Evolutionary conservation across 345 rosid species (phyloP), one percentile per base, ranked within the genome.

Genomic region (Carallia brachiata): DNA sequence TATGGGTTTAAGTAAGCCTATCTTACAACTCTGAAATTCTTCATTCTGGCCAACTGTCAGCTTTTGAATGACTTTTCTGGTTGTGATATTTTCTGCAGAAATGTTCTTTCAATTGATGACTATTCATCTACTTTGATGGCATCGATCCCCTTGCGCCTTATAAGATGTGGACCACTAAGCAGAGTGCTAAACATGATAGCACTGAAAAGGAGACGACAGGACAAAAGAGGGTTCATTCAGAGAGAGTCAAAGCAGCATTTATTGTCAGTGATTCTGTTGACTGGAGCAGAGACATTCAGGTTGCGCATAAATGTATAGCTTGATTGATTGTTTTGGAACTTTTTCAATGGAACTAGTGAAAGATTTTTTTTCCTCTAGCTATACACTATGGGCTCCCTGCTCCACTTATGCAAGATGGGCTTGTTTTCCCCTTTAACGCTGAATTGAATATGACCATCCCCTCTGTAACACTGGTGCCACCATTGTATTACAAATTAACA

Each of bases 271-370:
- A 93, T 80, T 75, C 98, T 60, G 86, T 90, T 73, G 97, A 93
- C 75, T 89, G 98, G 98, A 87, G 97, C 86, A 81, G 90, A 73
- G 96, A 93, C 82, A 81, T 88, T 72, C 98, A 90, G 98, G 98
- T 90, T 69, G n/a, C 55, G 4, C 50, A 56, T 58, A n/a, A 58
- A 57, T 34, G 30, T 67, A 4, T 48, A 34, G 37, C 36, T 63
- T 23, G 31, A 50, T 30, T 70, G 18, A 39, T 75, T 18, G 4
- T 61, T 28, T 63, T 30, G 52, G 52, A 60, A 40, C 36, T 52
- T 34, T 9, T 16, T 60, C 54, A 8, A 19, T 52, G 1, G 32
- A 60, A 28, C 63, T 50, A 16, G 23, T 44, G 32, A 57, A 34
- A 57, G n/a, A 44, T 27, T 56, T 34, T 23, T 70, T 52, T 34